Base-by-base conservation (phyloP, 768 basidiomycete genomes). In the Hygrocybe punicea region DNA sequence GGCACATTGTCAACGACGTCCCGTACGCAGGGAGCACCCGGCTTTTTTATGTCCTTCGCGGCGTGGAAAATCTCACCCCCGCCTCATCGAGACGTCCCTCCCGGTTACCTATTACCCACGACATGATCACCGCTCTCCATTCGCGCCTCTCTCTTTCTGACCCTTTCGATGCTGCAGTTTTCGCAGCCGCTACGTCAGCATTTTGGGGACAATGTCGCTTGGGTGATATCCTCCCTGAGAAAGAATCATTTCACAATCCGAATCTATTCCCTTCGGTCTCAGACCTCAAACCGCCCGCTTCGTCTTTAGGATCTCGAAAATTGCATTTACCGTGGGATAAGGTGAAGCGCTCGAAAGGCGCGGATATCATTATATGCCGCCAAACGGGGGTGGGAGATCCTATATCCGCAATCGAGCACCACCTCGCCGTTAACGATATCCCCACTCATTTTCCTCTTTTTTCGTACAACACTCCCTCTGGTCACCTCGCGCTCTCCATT, bases 121-220 rank as follows among this genome's bases (percentile, higher is more conserved):
- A 29, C 0, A 73, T 75, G 67, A 56, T 71, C 0, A 1, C 21
- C 0, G 24, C 55, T 2, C 61, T 73, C 6, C 23, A 58, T 6
- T 17, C 58, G 1, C 36, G 52, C 16, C 62, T 73, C 1, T 49
- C 66, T 34, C 35, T 56, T 14, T 6, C 49, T 3, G 19, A 57
- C 14, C 57, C 67, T 1, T 52, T 66, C 11, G 71, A 74, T 34
- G 51, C 58, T 16, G 53, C 63, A 4, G 60, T 72, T n/a, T 57
- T 60, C 4, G 64, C 64, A 1, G 57, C 60, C 6, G 68, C 70
- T 1, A 44, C 57, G 16, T 51, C 56, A 6, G 65, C 71, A 16
- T 71, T 73, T 56, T 74, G 70, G 68, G 66, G 65, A 0, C 72
- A 73, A 53, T 61, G 64, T 34, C 64, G 69, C 2, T 55, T 74